These are phyloP conservation scores for Lentinula detonsa DNA, from an alignment of 768 basidiomycete genomes.

Conservation along the genomic window DNA sequence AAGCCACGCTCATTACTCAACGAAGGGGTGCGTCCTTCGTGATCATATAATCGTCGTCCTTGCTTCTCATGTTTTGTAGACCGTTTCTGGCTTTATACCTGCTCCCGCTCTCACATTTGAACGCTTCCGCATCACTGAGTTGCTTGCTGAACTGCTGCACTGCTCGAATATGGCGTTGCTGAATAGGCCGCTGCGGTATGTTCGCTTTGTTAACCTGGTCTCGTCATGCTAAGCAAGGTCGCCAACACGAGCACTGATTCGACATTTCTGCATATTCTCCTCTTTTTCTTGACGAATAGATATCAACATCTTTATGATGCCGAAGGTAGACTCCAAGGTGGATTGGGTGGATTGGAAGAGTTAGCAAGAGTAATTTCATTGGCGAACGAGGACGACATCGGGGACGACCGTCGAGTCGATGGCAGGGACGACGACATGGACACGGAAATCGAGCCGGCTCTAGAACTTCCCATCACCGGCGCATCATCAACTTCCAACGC, in stretches of 20 bases:
- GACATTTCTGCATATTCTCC: not conserved
- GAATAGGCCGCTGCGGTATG: conserved; percentile 61
- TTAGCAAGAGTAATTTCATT: conserved; percentile 79
- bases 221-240: not conserved
- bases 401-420: conserved; percentile 26
- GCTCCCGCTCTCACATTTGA: conserved; percentile 84
- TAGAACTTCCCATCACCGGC: conserved; percentile 63
- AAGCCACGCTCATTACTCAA: conserved; percentile 42
- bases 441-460: conserved; percentile 50
- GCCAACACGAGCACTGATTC: not conserved
- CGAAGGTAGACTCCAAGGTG: conserved; percentile 84
- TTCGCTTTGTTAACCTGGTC: not conserved
- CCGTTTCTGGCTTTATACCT: not conserved
- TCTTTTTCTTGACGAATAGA: not conserved
- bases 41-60: not conserved
- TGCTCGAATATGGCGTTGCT: conserved; percentile 97
- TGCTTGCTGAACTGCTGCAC: conserved; percentile 94
- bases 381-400: conserved; percentile 11
- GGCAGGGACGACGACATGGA: conserved; percentile 1
- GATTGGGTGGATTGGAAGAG: conserved; percentile 77
- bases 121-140: conserved; percentile 91
- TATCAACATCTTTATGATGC: conserved; percentile 70
- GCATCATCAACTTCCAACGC: conserved; percentile 35
- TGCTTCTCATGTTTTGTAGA: not conserved
- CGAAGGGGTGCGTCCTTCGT: not conserved